These are phyloP conservation scores for Erythrophleum ivorense DNA, from an alignment of 331 rosid species.

Conservation along the genomic window DNA sequence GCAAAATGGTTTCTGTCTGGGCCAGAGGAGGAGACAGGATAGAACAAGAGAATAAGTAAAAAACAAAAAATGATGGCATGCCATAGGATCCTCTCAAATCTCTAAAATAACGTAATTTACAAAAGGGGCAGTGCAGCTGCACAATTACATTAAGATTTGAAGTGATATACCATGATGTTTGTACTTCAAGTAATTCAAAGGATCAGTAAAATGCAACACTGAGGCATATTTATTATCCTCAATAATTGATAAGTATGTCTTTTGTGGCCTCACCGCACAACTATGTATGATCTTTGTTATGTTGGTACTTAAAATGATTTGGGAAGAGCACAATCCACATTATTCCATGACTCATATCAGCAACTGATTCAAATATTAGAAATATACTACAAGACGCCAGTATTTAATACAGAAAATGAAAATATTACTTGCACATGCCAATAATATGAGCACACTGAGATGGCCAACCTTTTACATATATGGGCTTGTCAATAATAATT, in stretches of 20 bases:
- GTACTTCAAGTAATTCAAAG: not conserved
- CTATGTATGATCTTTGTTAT: constrained; percentile 1
- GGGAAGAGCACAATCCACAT: constrained; percentile 12
- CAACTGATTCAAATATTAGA: constrained; percentile 26
- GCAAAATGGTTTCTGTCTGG: constrained; percentile 23
- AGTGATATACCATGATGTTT: not conserved
- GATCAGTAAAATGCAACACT: not conserved
- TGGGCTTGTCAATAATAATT: constrained; percentile 81
- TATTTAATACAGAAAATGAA: constrained; percentile 7
- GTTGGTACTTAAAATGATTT: constrained; percentile 12
- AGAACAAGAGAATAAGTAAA: constrained; percentile 15
- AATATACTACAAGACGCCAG: constrained; percentile 2
- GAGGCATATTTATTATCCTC: constrained; percentile 19
- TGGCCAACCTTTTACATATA: constrained; percentile 87
- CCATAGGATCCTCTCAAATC: constrained; percentile 7
- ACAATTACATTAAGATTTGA: constrained; percentile 3
- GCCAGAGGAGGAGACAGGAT: constrained; percentile 21
- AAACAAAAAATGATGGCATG: not conserved
- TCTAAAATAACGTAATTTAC: constrained; percentile 4
- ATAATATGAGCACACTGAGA: constrained; percentile 26
- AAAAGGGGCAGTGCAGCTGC: constrained; percentile 11
- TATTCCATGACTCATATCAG: constrained; percentile 19
- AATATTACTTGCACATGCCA: constrained; percentile 19
- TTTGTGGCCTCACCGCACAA: constrained; percentile 13
- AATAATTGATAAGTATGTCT: constrained; percentile 22